Base-by-base conservation (phyloP, 441 rosid species). In the Gossypium davidsonii region DNA sequence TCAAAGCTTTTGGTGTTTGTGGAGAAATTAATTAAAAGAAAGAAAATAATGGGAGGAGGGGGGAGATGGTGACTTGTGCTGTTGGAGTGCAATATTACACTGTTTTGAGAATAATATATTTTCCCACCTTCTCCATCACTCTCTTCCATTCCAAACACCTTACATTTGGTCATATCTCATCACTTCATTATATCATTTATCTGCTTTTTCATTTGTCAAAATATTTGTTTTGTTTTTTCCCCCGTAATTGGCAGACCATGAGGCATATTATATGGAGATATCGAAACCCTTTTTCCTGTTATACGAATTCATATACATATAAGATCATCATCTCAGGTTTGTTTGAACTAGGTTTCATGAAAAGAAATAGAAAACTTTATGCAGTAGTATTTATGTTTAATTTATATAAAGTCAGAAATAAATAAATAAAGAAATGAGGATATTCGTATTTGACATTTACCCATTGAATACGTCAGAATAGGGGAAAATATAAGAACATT, bases 241-340 rank as follows among this genome's bases (percentile, higher is more conserved):
- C 14, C 21, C 8, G 52, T 7, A 66, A 67, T 67, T 67, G 71
- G 71, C 71, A 49, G 71, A 67, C 71, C 42, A 25, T 8, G 20
- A 67, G n/a, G 21, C 44, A 48, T 49, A 3, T 67, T 25, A 14
- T 25, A 8, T 25, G 58, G 42, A 67, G 7, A 67, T 49, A 44
- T 46, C 53, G 1, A 65, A 6, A 26, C 23, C 57, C 42, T 48
- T 67, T 67, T 67, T n/a, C 37, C 71, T 67, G 57, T 48, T 21
- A 14, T 17, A 23, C 9, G 17, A 58, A 58, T 49, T n/a, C 6
- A 49, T 34, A 34, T 6, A 34, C 8, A 34, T 34, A 34, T 34
- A 34, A 34, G 39, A 34, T 34, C 7, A 34, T 34, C 39, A 34
- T 34, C 39, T 34, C 39, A 6, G 39, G 39, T 34, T 34, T 34